These are phyloP conservation scores for Artomyces pyxidatus DNA, from an alignment of 768 basidiomycete species.

Conservation along the genomic window DNA sequence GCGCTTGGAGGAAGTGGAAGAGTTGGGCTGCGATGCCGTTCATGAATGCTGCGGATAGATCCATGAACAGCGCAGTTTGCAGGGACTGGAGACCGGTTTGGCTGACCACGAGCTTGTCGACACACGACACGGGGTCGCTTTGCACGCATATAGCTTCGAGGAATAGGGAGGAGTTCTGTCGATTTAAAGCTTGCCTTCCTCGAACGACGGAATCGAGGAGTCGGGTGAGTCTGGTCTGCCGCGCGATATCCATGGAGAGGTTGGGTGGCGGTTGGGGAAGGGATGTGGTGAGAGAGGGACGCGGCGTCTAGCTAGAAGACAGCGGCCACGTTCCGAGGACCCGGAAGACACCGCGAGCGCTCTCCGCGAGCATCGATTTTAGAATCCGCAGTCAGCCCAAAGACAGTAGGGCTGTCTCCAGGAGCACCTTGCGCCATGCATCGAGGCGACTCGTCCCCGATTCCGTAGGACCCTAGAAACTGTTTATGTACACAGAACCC, in stretches of 20 bases:
- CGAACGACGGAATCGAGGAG: conserved; percentile 26
- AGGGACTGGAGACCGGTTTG: conserved; percentile 29
- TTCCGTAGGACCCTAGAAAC: too few species aligned
- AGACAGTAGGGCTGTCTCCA: too few species aligned
- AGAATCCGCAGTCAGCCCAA: too few species aligned
- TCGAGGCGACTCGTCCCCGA: too few species aligned
- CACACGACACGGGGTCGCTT: conserved; percentile 29
- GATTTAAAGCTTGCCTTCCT: conserved; percentile 22
- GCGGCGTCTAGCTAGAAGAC: too few species aligned
- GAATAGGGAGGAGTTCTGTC: conserved; percentile 27
- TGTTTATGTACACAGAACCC: too few species aligned
- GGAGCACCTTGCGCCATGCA: too few species aligned
- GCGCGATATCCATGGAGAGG: conserved; percentile 3
- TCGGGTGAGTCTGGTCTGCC: conserved; percentile 24
- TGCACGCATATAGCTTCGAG: conserved; percentile 38
- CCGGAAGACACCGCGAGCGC: too few species aligned
- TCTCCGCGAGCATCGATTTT: too few species aligned
- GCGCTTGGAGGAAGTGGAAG: conserved; percentile 30
- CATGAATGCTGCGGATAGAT: conserved; percentile 30
- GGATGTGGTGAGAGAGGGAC: too few species aligned
- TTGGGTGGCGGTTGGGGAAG: too few species aligned
- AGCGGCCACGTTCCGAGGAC: too few species aligned
- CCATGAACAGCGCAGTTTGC: conserved; percentile 33
- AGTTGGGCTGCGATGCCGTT: conserved; percentile 33
- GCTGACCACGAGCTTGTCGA: conserved; percentile 30